Evolutionary conservation across 257 asterid species (phyloP), one percentile per base, ranked within the genome.

Genomic region (Craterostigma plantagineum): DNA sequence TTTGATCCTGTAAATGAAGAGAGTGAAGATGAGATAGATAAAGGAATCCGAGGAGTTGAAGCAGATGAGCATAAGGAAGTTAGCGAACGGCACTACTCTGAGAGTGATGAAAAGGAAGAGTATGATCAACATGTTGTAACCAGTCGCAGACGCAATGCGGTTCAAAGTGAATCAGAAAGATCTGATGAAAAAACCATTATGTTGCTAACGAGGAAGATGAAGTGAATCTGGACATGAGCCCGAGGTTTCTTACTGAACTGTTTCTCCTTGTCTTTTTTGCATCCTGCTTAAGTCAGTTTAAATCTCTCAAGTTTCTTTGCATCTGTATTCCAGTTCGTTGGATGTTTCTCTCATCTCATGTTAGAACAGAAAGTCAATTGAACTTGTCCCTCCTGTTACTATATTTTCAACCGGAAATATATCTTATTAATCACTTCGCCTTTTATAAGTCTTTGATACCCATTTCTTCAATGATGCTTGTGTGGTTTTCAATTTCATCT

Each of bases 21-120:
- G 68, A 78, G 92, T 35, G 92, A 78, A 64, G 80, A 67, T 30
- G 99, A 90, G 71, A 75, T 79, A 57, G 90, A 75, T 34, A 76
- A 67, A 66, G 73, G 91, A 64, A 76, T 91, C 46, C 92, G 71
- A 50, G 94, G 75, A 58, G 68, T 76, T 58, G 94, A 69, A 52
- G 55, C 68, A 52, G 91, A 63, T 45, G 87, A 90, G 60, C 91
- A 68, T 18, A 79, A 79, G 69, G 94, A 69, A 70, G 92, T 71
- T 55, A 79, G 91, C 51, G 92, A 67, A 65, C 78, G 65, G 34
- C 73, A 72, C 62, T 76, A 77, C 56, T 63, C 81, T 0, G 94
- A 75, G 56, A 79, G 91, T 62, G 92, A 79, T 34, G 95, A 75
- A 14, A 73, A 68, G 49, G 78, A 67, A 43, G 90, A 66, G n/a